These are phyloP conservation scores for Polyporus arcularius DNA, from an alignment of 768 basidiomycete genomes.

Conservation along the genomic window DNA sequence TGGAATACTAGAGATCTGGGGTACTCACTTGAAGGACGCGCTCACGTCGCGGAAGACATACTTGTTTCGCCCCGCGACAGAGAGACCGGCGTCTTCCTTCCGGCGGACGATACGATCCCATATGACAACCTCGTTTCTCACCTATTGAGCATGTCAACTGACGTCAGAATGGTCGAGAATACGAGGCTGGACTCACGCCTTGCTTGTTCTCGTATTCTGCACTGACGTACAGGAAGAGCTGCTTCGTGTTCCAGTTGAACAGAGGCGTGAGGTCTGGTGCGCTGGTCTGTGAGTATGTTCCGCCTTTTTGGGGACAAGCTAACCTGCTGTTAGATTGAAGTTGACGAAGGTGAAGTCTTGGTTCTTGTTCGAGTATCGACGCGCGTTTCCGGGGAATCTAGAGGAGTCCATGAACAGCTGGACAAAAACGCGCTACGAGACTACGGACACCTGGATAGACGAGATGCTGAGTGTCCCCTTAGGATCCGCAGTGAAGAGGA, in stretches of 20 bases:
- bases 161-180: not conserved
- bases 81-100: conserved; percentile 71
- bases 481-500: conserved; percentile 60
- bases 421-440: not conserved
- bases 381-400: conserved; percentile 27
- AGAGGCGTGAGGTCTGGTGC: conserved; percentile 73
- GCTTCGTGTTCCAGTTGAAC: conserved; percentile 98
- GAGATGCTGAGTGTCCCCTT: conserved; percentile 58
- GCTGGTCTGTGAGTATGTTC: not conserved
- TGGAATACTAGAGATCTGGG: conserved; percentile 2
- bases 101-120: conserved; percentile 93
- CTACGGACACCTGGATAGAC: conserved; percentile 77
- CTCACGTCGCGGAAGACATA: conserved; percentile 81
- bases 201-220: conserved; percentile 78
- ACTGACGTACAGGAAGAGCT: conserved; percentile 83
- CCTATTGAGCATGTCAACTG: conserved; percentile 37
- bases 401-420: not conserved
- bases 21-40: conserved; percentile 72
- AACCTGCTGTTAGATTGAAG: conserved; percentile 82
- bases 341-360: conserved; percentile 80
- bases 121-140: conserved; percentile 77
- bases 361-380: conserved; percentile 57
- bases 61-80: conserved; percentile 72
- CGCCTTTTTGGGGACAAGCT: conserved; percentile 24
- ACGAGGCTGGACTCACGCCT: conserved; percentile 54